phyloP scores from a whole-genome alignment of 768 basidiomycete genomes.

The Boletus sensibilis region DNA sequence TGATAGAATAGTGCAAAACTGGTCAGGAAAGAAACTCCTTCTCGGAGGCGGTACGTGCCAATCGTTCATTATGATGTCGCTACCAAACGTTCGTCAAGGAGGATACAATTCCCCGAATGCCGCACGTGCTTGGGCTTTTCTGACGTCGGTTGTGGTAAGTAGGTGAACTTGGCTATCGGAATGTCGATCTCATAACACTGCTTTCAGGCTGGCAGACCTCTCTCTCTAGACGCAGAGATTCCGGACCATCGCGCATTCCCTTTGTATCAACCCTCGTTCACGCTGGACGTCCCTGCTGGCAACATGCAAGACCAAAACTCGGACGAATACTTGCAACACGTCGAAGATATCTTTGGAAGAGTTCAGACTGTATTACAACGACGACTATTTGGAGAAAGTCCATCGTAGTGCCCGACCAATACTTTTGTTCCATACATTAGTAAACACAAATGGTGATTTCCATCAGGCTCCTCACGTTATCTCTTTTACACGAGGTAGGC shows the following conservation, averaged over 20 bases:
- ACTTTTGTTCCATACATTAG: not conserved
- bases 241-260: constrained; percentile 77
- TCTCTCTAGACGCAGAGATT: constrained; percentile 61
- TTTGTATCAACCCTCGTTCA: constrained; percentile 77
- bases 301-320: constrained; percentile 75
- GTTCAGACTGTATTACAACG: constrained; percentile 28
- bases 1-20: constrained; percentile 46
- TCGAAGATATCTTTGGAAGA: constrained; percentile 43
- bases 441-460: not conserved
- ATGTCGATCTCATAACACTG: not conserved
- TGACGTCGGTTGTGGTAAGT: constrained; percentile 79
- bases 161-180: constrained; percentile 27
- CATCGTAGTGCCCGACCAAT: not conserved
- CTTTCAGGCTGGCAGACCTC: constrained; percentile 50
- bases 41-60: constrained; percentile 65
- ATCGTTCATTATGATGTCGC: not conserved
- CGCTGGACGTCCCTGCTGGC: constrained; percentile 69
- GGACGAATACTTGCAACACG: constrained; percentile 47
- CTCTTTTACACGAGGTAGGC: constrained; percentile 5
- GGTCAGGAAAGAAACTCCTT: constrained; percentile 64
- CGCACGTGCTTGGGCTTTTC: constrained; percentile 82
- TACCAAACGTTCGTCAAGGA: constrained; percentile 41
- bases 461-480: not conserved
- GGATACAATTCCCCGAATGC: constrained; percentile 84
- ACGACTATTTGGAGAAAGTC: constrained; percentile 8